Base-by-base conservation (phyloP, 1,284 basidiomycete species). In the Coniophora puteana region DNA sequence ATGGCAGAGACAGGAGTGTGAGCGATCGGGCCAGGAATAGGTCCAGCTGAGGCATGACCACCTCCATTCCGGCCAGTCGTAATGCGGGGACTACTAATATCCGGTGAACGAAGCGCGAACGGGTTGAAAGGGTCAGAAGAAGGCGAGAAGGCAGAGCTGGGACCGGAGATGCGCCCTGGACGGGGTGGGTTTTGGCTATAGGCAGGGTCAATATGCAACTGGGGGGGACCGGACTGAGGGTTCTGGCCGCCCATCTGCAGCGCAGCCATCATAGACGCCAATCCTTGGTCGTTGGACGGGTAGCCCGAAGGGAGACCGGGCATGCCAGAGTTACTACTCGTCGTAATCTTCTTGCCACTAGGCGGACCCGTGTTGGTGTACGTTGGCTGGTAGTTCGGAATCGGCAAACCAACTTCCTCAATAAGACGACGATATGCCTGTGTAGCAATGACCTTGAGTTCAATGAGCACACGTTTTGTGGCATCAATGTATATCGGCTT, bases 381-480 rank as follows among this genome's bases (percentile, higher is more conserved):
- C 16, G 81, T 80, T 8, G 86, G 81, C 61, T 88, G 84, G 65
- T 87, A 82, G 66, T 83, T 89, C 39, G 89, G 89, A 28, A 93
- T 84, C 6, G 91, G 90, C 36, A 97, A 67, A 10, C 93, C 93
- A 49, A 96, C 90, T 66, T 95, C 93, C 62, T 96, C 91, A 43
- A 95, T 90, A 36, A 97, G 72, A 40, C 90, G 79, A 45, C 93
- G 82, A 59, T 97, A 96, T n/a, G 93, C 89, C 53, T 93, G 90
- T 4, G 89, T 91, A 18, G 85, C 83, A 36, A 90, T 87, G 28
- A 92, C 91, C 67, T 93, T 92, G 45, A 94, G 71, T 57, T 85
- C 84, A 38, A 91, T 89, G 41, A 94, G 69, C 23, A 93, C 92
- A 8, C 89, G 81, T 59, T 93, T 92, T 17, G 89, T 91, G 3